phyloP scores from a whole-genome alignment of 768 basidiomycete species.

The Paxillus ammoniavirescens region DNA sequence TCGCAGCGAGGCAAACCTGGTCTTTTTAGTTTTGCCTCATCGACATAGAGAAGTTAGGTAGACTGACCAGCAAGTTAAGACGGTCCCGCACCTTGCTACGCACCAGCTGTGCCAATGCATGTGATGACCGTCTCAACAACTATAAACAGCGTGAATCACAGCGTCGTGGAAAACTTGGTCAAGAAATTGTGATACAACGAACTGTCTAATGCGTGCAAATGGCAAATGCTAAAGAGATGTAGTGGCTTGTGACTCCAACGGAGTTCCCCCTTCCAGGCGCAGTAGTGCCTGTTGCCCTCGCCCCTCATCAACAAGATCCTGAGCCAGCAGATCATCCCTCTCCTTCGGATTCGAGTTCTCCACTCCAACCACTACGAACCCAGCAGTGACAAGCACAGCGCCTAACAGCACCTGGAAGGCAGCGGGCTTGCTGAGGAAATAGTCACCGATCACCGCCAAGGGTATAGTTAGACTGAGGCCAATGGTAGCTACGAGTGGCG shows the following conservation, averaged over 20 bases:
- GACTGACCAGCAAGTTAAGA: too few species aligned
- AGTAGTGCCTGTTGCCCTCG: conserved; percentile 1
- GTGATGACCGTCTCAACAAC: too few species aligned
- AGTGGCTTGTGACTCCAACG: conserved; percentile 7
- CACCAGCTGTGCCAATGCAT: too few species aligned
- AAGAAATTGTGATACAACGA: too few species aligned
- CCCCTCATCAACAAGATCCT: conserved; percentile 3
- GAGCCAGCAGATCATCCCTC: conserved; percentile 3
- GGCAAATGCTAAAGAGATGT: conserved; percentile 1
- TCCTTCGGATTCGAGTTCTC: conserved; percentile 48
- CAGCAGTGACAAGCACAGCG: conserved; percentile 70
- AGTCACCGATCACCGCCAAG: conserved; percentile 82
- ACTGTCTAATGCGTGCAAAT: not conserved
- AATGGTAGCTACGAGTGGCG: conserved; percentile 89
- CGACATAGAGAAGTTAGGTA: not conserved
- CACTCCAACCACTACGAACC: conserved; percentile 74
- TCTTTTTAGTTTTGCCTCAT: not conserved
- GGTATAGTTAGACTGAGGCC: conserved; percentile 94
- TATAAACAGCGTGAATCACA: too few species aligned
- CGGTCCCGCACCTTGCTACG: too few species aligned
- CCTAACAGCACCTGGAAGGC: conserved; percentile 65
- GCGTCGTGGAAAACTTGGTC: too few species aligned
- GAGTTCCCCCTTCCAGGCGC: conserved; percentile 7
- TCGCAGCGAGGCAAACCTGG: not conserved
- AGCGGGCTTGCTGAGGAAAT: conserved; percentile 57